Conservation (phyloP, 2,329 filamentous ascomycete species). For the Nothophoma quercina region DNA sequence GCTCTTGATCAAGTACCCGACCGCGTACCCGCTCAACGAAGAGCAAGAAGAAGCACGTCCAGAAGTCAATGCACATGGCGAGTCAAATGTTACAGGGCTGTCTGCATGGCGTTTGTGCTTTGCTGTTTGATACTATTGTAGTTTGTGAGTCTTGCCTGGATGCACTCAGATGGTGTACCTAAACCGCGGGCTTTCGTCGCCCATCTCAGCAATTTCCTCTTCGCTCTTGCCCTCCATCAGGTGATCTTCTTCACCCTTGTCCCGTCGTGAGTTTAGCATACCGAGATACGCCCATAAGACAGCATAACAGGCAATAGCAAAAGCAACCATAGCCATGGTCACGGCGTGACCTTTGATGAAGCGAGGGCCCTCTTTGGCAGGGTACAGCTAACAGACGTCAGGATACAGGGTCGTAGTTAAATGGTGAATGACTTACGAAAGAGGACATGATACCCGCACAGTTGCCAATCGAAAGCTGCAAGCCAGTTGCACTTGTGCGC, state of each 20-base stretch:
- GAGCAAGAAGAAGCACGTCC: no score
- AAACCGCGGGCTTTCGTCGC: constrained; percentile 56
- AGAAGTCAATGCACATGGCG: no score
- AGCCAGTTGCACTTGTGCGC: constrained; percentile 72
- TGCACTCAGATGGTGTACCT: constrained; percentile 46
- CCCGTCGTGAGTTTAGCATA: constrained; percentile 48
- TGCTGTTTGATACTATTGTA: not conserved
- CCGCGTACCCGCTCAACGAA: no score
- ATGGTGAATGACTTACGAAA: constrained; percentile 60
- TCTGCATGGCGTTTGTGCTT: not conserved
- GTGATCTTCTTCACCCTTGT: constrained; percentile 51
- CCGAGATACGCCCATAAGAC: constrained; percentile 51
- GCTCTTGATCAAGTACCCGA: no score
- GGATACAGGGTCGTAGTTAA: not conserved
- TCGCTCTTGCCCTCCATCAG: constrained; percentile 51
- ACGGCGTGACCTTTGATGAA: constrained; percentile 62
- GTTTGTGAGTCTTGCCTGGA: not conserved
- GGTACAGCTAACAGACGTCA: constrained; percentile 53
- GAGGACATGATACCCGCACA: constrained; percentile 75
- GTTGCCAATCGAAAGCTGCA: constrained; percentile 77
- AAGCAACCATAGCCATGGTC: constrained; percentile 58
- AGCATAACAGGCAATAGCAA: constrained; percentile 49
- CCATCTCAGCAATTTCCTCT: constrained; percentile 54
- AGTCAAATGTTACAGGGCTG: no score
- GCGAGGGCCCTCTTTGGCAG: constrained; percentile 52